Evolutionary conservation across 805 yeast species (phyloP), one percentile per base, ranked within the genome.

Genomic region (Brettanomyces custersianus): DNA sequence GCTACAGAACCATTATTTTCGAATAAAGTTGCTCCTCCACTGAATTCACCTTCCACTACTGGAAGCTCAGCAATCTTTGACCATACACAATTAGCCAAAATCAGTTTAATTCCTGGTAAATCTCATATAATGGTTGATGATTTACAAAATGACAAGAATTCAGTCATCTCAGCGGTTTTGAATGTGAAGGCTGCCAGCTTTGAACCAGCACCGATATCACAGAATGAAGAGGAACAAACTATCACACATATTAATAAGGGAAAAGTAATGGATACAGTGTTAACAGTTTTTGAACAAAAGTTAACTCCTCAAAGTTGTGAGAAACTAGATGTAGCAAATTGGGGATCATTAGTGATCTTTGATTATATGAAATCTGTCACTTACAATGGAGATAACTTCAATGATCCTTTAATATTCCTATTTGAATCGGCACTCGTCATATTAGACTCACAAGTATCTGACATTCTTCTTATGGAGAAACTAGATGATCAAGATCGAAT

Each of bases 101-200:
- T 48, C n/a, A 40, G 41, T 5, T 35, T 55, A 12, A 40, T 47
- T 4, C 58, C 60, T 1, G 58, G 55, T 29, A 38, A 36, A 19
- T 43, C 54, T 3, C 46, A 47, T n/a, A 39, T 54, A 20, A 34
- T 40, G 4, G 34, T 48, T 4, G 33, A 41, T 2, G 39, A 42
- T 20, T 41, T 30, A 9, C 41, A 13, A 13, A 31, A n/a, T 26
- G 44, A 13, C 43, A 7, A 22, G 4, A 7, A 17, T 4, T 29
- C 29, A 20, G 19, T 50, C n/a, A 36, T 55, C 4, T 40, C 48
- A 10, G 47, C 52, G 34, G 51, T 53, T 5, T 11, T 50, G 7
- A 51, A 47, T 33, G 21, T 55, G 17, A 45, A 41, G 15, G 39
- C 52, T 4, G 43, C 47, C 9, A 50, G 47, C 17, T 54, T 48